Conservation (phyloP, 306 rosid species). For the Purshia tridentata region DNA sequence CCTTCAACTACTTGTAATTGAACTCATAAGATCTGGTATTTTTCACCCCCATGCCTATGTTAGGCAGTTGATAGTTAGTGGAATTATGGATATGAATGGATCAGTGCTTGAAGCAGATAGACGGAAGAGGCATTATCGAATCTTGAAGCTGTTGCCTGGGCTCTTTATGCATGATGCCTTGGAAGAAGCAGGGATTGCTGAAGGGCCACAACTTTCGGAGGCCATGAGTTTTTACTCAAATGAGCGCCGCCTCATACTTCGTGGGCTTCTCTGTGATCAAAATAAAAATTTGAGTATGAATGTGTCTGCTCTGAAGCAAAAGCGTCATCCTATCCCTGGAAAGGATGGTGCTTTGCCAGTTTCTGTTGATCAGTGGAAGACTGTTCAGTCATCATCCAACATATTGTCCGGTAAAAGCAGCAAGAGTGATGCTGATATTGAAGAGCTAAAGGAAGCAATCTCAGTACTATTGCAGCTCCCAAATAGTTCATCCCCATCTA, state of each 20-base stretch:
- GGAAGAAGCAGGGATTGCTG: constrained; percentile 64
- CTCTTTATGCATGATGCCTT: constrained; percentile 52
- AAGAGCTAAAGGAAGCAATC: constrained; percentile 76
- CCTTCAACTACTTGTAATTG: constrained; percentile 70
- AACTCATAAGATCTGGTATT: constrained; percentile 74
- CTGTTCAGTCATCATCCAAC: constrained; percentile 33
- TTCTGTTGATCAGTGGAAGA: constrained; percentile 47
- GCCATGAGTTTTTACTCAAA: constrained; percentile 61
- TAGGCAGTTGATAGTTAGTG: constrained; percentile 89
- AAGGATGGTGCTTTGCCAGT: constrained; percentile 52
- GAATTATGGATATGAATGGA: constrained; percentile 72
- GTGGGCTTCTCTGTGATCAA: constrained; percentile 40
- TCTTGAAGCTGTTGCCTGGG: constrained; percentile 76
- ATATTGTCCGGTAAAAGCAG: constrained; percentile 40
- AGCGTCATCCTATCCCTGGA: constrained; percentile 35
- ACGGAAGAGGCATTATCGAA: constrained; percentile 60
- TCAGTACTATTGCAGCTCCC: constrained; percentile 65
- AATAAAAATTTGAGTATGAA: constrained; percentile 31
- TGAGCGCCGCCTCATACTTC: constrained; percentile 77
- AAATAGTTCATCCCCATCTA: constrained; percentile 33
- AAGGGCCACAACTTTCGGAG: constrained; percentile 58
- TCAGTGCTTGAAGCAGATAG: constrained; percentile 53
- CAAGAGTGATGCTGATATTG: constrained; percentile 51
- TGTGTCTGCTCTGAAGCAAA: constrained; percentile 42
- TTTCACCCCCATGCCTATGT: constrained; percentile 88